Percentiles rank a stretch among this genome's conserved stretches.
Evolutionary conservation across 768 basidiomycete genomes (phyloP).

Genomic region (Crucibulum laeve): DNA sequence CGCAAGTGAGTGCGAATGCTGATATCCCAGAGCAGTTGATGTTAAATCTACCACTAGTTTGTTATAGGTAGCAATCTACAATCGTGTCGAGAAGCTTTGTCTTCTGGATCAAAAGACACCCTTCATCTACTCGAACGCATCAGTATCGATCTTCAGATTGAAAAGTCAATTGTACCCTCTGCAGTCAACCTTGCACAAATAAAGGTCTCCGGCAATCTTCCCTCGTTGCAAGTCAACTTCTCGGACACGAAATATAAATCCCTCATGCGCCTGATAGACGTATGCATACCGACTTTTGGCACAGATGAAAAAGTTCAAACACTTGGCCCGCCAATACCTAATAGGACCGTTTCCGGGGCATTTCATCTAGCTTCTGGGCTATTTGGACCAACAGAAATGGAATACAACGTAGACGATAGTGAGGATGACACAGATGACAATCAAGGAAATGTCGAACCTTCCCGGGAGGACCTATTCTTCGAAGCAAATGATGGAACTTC

Average conservation of each 20-base stretch:
- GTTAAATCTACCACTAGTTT: slow-evolving; percentile 47
- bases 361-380: slow-evolving; percentile 54
- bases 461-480: slow-evolving; percentile 56
- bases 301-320: slow-evolving; percentile 25
- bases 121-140: slow-evolving; percentile 91
- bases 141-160: slow-evolving; percentile 83
- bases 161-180: slow-evolving; percentile 89
- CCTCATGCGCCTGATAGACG: slow-evolving; percentile 88
- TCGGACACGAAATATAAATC: slow-evolving; percentile 90
- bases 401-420: slow-evolving; percentile 68
- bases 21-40: slow-evolving; percentile 30
- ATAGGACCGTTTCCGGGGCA: slow-evolving; percentile 22
- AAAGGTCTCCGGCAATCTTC: slow-evolving; percentile 87
- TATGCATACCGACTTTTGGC: slow-evolving; percentile 82
- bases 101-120: slow-evolving; percentile 45
- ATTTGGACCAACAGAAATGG: slow-evolving; percentile 48
- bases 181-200: slow-evolving; percentile 80
- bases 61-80: slow-evolving; percentile 83
- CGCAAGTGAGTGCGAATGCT: slow-evolving; percentile 59
- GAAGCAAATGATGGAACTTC: slow-evolving; percentile 63
- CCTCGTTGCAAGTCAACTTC: slow-evolving; percentile 83
- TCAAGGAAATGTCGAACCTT: slow-evolving; percentile 27
- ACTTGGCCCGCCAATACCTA: slow-evolving; percentile 11
- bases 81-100: slow-evolving; percentile 77
- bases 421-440: slow-evolving; percentile 37